Evolutionary conservation across 2,329 filamentous ascomycete species (phyloP), one percentile per base, ranked within the genome.

Genomic region (Fusarium sp.): DNA sequence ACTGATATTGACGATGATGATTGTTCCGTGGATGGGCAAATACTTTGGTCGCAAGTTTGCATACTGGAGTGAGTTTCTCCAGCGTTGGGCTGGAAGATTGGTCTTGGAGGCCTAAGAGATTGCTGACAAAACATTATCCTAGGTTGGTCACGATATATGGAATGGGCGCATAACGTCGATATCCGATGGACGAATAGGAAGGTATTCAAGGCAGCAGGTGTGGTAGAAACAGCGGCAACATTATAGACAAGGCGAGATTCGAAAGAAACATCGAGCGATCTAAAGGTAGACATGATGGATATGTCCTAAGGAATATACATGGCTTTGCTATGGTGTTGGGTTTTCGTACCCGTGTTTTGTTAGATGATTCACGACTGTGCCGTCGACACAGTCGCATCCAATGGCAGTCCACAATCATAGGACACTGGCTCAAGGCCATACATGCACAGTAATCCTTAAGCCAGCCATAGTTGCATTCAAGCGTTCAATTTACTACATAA

Each of bases 71-170:
- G 83, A 75, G 89, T 57, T 19, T 36, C 36, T 21, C 42, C 13
- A 59, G 38, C 11, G 25, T 9, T 27, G 14, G 9, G 33, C 13
- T 25, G 32, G 6, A 2, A 25, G 4, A 14, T 38, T 27, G 23
- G n/a, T 17, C 19, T 32, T 23, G 13, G 36, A 33, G 17, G 8
- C 13, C 13, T 13, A 32, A 19, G 42, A 42, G 17, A 51, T 62
- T 57, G 25, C 65, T 71, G 25, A 68, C 54, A 13, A 10, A 14
- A 8, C 17, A 33, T 4, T 31, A 27, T 37, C 29, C n/a, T 57
- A 97, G 93, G 92, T 67, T 97, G 94, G 93, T 89, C 88, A 19
- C 88, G 89, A 71, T 96, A 93, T 73, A 97, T 97, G 93, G 87
- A 92, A 75, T 98, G 93, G 93, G 89, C 91, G 75, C 95, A 97